A percentile compares a stretch with the other conserved stretches of the same genome.
These are phyloP conservation scores for Alternaria brassicicola DNA, from an alignment of 2,329 filamentous ascomycete genomes.

Conservation along the genomic window DNA sequence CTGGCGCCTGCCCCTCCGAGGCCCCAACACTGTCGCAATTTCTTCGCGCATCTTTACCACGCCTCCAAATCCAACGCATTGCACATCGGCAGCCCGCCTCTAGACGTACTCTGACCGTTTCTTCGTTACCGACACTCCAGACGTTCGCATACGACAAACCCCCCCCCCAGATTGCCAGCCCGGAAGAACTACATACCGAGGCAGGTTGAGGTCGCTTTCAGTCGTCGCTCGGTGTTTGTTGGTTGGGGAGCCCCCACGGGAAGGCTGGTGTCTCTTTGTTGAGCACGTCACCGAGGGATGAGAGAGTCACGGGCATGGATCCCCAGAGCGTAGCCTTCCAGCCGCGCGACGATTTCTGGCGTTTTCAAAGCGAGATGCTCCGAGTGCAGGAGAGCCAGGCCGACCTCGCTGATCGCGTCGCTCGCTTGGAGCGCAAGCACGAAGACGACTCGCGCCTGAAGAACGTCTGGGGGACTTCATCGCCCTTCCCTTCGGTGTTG, in stretches of 20 bases:
- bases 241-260: slow-evolving; percentile 19
- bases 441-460: slow-evolving; percentile 71
- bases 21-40: background rate
- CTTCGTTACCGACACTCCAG: background rate
- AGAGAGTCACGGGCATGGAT: slow-evolving; percentile 59
- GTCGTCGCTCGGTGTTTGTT: slow-evolving; percentile 15
- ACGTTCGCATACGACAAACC: background rate
- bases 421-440: slow-evolving; percentile 65
- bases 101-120: background rate
- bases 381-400: slow-evolving; percentile 65
- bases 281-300: slow-evolving; percentile 40
- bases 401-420: slow-evolving; percentile 66
- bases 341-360: slow-evolving; percentile 69
- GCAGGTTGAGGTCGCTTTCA: slow-evolving; percentile 11
- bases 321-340: slow-evolving; percentile 66
- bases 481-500: slow-evolving; percentile 86
- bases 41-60: background rate
- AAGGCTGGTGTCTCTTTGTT: slow-evolving; percentile 30
- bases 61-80: background rate
- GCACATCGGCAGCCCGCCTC: background rate
- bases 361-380: slow-evolving; percentile 66
- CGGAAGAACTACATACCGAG: background rate
- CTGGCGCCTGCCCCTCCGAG: background rate
- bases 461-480: slow-evolving; percentile 84
- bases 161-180: background rate